Evolutionary conservation across 2,329 filamentous ascomycete genomes (phyloP).

Genomic region (Raffaelea deltoideospora): DNA sequence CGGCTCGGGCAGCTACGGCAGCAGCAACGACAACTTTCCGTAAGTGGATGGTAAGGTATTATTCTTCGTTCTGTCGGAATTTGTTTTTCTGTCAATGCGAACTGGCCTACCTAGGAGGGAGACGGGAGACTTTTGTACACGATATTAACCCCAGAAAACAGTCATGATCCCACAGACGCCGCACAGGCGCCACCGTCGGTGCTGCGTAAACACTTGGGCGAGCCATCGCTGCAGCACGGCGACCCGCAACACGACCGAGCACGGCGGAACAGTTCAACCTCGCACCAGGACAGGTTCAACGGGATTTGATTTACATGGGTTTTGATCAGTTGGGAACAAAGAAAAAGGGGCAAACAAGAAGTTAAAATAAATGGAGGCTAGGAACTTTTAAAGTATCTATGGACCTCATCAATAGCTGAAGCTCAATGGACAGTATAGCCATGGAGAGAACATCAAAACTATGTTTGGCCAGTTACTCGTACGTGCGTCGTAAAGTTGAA

Average conservation of each 20-base stretch:
- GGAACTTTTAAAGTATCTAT: too few relatives aligned
- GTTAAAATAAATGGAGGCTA: too few relatives aligned
- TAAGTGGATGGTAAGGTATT: constrained; percentile 17
- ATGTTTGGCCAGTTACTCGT: too few relatives aligned
- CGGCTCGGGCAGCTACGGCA: constrained; percentile 20
- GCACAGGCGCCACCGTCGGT: constrained; percentile 42
- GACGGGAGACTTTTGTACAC: too few relatives aligned
- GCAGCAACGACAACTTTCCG: constrained; percentile 38
- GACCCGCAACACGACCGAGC: constrained; percentile 26
- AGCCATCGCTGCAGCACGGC: constrained; percentile 27
- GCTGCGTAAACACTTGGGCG: constrained; percentile 29
- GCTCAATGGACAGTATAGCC: too few relatives aligned
- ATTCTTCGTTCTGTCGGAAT: not conserved
- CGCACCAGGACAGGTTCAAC: constrained; percentile 31
- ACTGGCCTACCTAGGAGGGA: too few relatives aligned
- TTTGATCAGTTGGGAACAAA: too few relatives aligned
- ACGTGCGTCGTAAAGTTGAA: too few relatives aligned
- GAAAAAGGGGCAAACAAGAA: too few relatives aligned
- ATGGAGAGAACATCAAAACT: too few relatives aligned
- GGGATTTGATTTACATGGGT: constrained; percentile 28
- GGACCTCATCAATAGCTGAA: too few relatives aligned
- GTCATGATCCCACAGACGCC: constrained; percentile 34
- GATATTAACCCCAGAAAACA: too few relatives aligned
- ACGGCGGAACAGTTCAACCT: constrained; percentile 27
- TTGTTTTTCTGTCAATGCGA: not conserved